A percentile compares a stretch with the other conserved stretches of the same genome.
Evolutionary conservation across 768 basidiomycete species (phyloP).

Genomic region (Clitopilus passeckerianus): DNA sequence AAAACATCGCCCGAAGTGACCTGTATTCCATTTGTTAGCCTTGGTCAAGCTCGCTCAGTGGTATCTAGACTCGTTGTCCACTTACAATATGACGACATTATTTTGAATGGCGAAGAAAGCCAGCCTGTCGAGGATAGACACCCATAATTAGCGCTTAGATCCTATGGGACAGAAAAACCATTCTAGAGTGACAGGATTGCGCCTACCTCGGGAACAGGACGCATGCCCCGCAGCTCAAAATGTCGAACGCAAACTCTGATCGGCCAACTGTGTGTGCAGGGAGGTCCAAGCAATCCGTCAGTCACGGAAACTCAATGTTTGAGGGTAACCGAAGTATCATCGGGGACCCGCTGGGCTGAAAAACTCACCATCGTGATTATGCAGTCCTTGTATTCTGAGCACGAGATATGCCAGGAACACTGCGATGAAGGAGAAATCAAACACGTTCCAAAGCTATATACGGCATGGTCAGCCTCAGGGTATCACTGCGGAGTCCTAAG

Average conservation of each 20-base stretch:
- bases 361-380: conserved; percentile 42
- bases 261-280: conserved; percentile 24
- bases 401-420: conserved; percentile 66
- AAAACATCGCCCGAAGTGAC: conserved; percentile 77
- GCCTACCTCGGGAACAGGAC: conserved; percentile 75
- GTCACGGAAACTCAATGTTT: not conserved
- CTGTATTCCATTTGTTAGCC: conserved; percentile 28
- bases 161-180: not conserved
- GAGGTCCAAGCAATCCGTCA: not conserved
- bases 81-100: conserved; percentile 75
- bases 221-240: conserved; percentile 80
- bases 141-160: not conserved
- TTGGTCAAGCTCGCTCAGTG: not conserved
- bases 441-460: conserved; percentile 83
- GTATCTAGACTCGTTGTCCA: not conserved
- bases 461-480: conserved; percentile 1
- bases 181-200: conserved; percentile 6
- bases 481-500: not conserved
- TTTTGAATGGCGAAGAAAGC: conserved; percentile 80
- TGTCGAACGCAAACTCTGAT: conserved; percentile 73
- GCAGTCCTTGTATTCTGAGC: conserved; percentile 62
- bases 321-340: not conserved
- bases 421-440: conserved; percentile 71
- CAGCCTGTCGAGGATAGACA: conserved; percentile 31
- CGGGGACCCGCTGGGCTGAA: not conserved